Conservation (phyloP, 2,329 filamentous ascomycete genomes). For the Paraphaeosphaeria sporulosa region DNA sequence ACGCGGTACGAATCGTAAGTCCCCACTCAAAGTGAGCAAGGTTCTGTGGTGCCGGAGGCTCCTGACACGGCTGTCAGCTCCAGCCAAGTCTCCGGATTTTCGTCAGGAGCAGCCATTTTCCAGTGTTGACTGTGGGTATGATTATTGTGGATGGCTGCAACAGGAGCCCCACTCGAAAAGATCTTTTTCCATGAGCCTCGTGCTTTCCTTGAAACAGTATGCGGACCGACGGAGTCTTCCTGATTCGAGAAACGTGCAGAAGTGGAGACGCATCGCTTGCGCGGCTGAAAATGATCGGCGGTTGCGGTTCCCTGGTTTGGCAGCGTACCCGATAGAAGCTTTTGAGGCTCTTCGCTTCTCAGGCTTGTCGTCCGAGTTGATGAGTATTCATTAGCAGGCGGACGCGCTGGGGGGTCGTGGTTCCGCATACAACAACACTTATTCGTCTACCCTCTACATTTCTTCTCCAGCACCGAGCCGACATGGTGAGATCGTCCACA, state of each 20-base stretch:
- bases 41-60: not conserved
- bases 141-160: not conserved
- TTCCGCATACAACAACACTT: not conserved
- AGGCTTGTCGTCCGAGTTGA: not conserved
- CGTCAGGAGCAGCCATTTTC: not conserved
- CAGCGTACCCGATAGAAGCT: not conserved
- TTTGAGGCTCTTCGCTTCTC: not conserved
- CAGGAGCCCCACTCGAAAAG: not conserved
- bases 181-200: not conserved
- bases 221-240: not conserved
- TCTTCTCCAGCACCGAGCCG: not conserved
- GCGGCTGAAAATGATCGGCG: not conserved
- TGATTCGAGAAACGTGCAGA: not conserved
- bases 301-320: not conserved
- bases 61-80: not conserved
- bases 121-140: not conserved
- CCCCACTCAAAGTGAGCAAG: not conserved
- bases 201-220: not conserved
- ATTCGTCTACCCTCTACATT: not conserved
- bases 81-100: not conserved
- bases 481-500: not conserved
- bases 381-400: not conserved
- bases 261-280: conserved; percentile 1
- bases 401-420: not conserved
- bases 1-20: not conserved